These are phyloP conservation scores for Entomortierella chlamydospora DNA, from an alignment of 192 early-diverging fungal genomes.

Conservation along the genomic window DNA sequence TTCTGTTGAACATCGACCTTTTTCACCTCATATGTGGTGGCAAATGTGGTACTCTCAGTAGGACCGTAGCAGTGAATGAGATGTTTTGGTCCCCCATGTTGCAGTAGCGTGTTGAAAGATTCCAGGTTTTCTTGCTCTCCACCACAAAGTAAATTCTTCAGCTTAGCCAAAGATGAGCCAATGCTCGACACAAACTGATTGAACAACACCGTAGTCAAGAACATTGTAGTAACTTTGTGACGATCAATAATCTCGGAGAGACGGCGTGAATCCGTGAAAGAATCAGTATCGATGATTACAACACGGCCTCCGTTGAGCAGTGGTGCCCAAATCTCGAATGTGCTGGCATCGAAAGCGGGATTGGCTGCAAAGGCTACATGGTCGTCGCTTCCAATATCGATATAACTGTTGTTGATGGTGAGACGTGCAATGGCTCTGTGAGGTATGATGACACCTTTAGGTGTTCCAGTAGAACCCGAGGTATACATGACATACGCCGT, in stretches of 20 bases:
- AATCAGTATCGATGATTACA: conserved; percentile 7
- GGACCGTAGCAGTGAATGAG: conserved; percentile 42
- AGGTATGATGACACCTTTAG: not conserved
- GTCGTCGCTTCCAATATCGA: not conserved
- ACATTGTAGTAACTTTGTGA: not conserved
- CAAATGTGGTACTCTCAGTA: conserved; percentile 24
- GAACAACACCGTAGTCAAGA: conserved; percentile 1
- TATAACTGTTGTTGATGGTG: not conserved
- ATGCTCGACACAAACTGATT: conserved; percentile 7
- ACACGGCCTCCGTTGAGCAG: conserved; percentile 5
- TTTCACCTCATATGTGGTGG: not conserved
- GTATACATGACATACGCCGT: conserved; percentile 2
- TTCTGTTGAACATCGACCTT: not conserved
- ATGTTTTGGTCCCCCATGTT: conserved; percentile 2
- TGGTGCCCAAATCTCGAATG: conserved; percentile 7
- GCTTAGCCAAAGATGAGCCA: not conserved
- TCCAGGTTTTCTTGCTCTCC: not conserved
- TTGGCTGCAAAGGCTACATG: conserved; percentile 4
- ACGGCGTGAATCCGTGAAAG: not conserved
- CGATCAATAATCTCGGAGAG: not conserved
- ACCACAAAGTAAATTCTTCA: not conserved
- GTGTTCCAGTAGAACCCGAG: not conserved
- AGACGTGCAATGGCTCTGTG: not conserved
- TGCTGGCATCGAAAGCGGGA: not conserved
- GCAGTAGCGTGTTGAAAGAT: not conserved